These are phyloP conservation scores for Buddleja alternifolia DNA, from an alignment of 257 asterid genomes.

Conservation along the genomic window DNA sequence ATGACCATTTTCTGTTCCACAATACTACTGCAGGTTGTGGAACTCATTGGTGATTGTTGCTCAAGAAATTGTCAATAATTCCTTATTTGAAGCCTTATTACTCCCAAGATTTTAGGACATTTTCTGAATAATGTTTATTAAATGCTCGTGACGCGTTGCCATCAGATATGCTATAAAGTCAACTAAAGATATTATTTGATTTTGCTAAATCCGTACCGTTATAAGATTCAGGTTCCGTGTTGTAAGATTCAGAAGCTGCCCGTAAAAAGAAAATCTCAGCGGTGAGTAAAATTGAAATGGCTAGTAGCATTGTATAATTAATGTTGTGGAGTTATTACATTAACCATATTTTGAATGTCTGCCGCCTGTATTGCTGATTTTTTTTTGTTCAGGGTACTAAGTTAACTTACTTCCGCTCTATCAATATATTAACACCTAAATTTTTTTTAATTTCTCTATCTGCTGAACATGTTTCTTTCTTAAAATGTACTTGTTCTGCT, in stretches of 20 bases:
- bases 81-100: constrained; percentile 56
- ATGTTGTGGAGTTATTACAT: constrained; percentile 17
- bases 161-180: constrained; percentile 55
- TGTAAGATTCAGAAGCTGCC: constrained; percentile 48
- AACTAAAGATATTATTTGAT: constrained; percentile 53
- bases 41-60: constrained; percentile 71
- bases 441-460: not conserved
- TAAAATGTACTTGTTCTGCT: not conserved
- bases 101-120: constrained; percentile 39
- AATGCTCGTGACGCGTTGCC: constrained; percentile 60
- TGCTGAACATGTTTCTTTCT: constrained; percentile 6
- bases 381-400: constrained; percentile 1
- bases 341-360: constrained; percentile 4
- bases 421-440: not conserved
- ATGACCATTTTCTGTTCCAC: constrained; percentile 59
- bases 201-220: constrained; percentile 49
- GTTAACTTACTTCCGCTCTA: not conserved
- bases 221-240: constrained; percentile 45
- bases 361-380: constrained; percentile 6
- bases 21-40: constrained; percentile 77
- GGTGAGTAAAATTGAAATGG: constrained; percentile 58
- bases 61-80: constrained; percentile 50
- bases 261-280: constrained; percentile 44
- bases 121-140: constrained; percentile 46
- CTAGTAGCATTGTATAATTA: constrained; percentile 10